A percentile compares a stretch with the other conserved stretches of the same genome.
Evolutionary conservation across 2,329 filamentous ascomycete genomes (phyloP).

Genomic region (Talaromyces islandicus): DNA sequence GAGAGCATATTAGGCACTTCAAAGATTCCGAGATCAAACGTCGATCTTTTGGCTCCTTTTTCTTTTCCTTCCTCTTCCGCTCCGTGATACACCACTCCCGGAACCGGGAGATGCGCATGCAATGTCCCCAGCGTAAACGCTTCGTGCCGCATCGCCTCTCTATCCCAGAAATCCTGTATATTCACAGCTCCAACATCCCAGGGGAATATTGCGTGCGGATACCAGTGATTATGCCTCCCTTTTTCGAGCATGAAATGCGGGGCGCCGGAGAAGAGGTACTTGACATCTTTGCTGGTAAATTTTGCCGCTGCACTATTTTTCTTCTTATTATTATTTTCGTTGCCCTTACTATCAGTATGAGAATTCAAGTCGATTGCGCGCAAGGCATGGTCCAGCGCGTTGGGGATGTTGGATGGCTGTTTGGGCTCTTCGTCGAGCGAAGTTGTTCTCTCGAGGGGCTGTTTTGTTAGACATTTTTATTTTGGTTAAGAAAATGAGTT

Average conservation of each 20-base stretch:
- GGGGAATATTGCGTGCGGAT: slow-evolving; percentile 40
- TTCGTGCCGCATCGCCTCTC: slow-evolving; percentile 33
- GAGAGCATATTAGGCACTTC: slow-evolving; percentile 47
- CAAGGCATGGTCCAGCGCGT: slow-evolving; percentile 19
- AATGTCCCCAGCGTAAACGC: slow-evolving; percentile 38
- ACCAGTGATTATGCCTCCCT: slow-evolving; percentile 33
- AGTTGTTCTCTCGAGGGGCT: slow-evolving; percentile 4
- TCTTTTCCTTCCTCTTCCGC: slow-evolving; percentile 15
- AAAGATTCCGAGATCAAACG: slow-evolving; percentile 40
- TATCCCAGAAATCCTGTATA: slow-evolving; percentile 36
- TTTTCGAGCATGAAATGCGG: slow-evolving; percentile 42
- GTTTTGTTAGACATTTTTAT: neutral
- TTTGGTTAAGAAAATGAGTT: neutral
- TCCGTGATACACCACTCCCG: slow-evolving; percentile 20
- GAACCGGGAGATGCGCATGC: slow-evolving; percentile 40
- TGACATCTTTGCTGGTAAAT: slow-evolving; percentile 32
- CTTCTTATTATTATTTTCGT: neutral
- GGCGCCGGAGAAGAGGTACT: slow-evolving; percentile 36
- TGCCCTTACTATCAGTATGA: neutral
- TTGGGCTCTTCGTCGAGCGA: slow-evolving; percentile 18
- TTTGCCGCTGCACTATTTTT: neutral
- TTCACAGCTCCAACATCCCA: slow-evolving; percentile 35
- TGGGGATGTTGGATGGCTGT: slow-evolving; percentile 22
- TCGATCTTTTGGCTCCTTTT: slow-evolving; percentile 27
- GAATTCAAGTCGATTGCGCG: neutral